Conservation (phyloP, 805 yeast species). For the fission yeast (Schizosaccharomyces pombe) region DNA sequence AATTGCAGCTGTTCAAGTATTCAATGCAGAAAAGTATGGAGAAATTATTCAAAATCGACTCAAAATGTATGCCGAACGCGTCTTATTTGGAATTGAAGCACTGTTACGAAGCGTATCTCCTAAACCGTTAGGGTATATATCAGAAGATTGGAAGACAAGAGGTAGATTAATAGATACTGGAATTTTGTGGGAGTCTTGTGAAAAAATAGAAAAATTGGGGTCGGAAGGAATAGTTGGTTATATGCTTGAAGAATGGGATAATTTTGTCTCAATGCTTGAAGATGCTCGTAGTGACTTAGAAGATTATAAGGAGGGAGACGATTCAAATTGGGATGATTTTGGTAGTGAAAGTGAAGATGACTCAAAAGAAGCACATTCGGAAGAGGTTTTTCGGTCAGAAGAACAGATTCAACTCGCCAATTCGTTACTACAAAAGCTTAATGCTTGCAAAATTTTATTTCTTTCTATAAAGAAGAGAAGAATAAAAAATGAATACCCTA, state of each 20-base stretch:
- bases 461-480: background rate
- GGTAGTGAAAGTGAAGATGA: background rate
- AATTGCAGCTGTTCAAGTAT: background rate
- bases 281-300: constrained; percentile 3
- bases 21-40: background rate
- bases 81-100: background rate
- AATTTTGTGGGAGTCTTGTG: constrained; percentile 3
- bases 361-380: background rate
- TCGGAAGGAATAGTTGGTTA: background rate
- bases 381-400: background rate
- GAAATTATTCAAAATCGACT: background rate
- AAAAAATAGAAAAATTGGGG: background rate
- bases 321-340: background rate
- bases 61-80: background rate
- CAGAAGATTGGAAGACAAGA: background rate
- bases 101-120: background rate
- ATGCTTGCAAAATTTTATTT: background rate
- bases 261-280: background rate
- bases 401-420: background rate
- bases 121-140: background rate
- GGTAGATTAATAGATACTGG: constrained; percentile 1
- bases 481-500: background rate
- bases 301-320: constrained; percentile 3
- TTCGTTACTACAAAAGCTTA: background rate
- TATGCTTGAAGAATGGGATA: background rate